A percentile compares a stretch with the other conserved stretches of the same genome.
Evolutionary conservation across 140 eudicot genomes (phyloP).

Genomic region (Anethum foeniculum): DNA sequence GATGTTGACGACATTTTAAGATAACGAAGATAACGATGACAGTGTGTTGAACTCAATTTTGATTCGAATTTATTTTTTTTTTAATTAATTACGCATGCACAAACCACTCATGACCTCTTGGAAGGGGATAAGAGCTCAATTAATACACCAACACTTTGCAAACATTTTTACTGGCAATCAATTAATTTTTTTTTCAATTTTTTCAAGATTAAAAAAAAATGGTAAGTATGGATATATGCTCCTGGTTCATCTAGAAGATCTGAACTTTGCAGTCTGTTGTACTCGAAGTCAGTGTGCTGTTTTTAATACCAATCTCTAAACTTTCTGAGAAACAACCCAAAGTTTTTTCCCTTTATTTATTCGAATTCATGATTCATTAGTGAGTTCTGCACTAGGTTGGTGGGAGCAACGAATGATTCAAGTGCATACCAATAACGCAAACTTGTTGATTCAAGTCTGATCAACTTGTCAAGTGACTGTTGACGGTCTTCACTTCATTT

Average conservation of each 20-base stretch:
- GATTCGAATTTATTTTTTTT: no score
- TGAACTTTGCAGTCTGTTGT: neutral
- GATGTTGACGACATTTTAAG: no score
- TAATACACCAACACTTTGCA: no score
- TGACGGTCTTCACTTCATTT: no score
- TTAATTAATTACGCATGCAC: no score
- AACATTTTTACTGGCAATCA: no score
- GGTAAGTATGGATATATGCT: neutral
- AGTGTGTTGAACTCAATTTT: no score
- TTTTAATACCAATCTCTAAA: neutral
- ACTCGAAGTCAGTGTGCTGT: neutral
- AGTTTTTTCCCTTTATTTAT: neutral
- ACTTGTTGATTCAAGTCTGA: neutral
- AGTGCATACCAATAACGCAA: neutral
- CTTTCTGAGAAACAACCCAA: neutral
- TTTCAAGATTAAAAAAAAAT: no score
- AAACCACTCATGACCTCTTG: no score
- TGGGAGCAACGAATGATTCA: neutral
- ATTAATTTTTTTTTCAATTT: no score
- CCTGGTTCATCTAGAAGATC: neutral
- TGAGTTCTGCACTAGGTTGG: neutral
- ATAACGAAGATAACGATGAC: no score
- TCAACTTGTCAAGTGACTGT: neutral
- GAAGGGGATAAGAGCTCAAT: no score
- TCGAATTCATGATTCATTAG: neutral